phyloP scores from a whole-genome alignment of 495 filamentous ascomycete genomes.

The Lineolata rhizophorae region DNA sequence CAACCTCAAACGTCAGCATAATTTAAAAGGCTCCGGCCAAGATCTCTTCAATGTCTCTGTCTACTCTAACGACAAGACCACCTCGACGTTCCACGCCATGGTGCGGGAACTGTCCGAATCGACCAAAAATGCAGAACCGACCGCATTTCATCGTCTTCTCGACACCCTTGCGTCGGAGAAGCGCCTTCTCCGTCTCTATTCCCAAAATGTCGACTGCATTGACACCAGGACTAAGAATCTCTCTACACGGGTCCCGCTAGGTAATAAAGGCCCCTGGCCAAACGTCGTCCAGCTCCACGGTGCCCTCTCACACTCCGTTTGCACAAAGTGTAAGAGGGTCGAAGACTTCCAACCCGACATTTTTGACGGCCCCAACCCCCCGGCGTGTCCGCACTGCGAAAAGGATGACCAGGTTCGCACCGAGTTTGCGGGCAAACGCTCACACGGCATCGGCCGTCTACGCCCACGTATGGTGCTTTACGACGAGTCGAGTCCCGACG shows the following conservation, averaged over 20 bases:
- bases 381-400: slow-evolving; percentile 56
- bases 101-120: slow-evolving; percentile 65
- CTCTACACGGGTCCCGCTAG: slow-evolving; percentile 49
- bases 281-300: slow-evolving; percentile 85
- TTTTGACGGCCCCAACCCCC: slow-evolving; percentile 68
- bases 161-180: slow-evolving; percentile 76
- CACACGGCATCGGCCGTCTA: slow-evolving; percentile 79
- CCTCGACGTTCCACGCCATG: slow-evolving; percentile 84
- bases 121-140: slow-evolving; percentile 55
- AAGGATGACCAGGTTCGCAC: slow-evolving; percentile 55
- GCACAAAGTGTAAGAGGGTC: slow-evolving; percentile 69
- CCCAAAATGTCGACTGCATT: slow-evolving; percentile 88
- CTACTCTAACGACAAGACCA: slow-evolving; percentile 74
- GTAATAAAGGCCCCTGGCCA: slow-evolving; percentile 73
- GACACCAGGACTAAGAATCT: slow-evolving; percentile 71
- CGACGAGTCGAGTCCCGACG: slow-evolving; percentile 91
- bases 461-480: slow-evolving; percentile 90
- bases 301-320: slow-evolving; percentile 86
- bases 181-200: slow-evolving; percentile 79
- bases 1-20: slow-evolving; percentile 61
- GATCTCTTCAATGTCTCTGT: slow-evolving; percentile 94
- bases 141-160: slow-evolving; percentile 80
- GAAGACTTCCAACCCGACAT: slow-evolving; percentile 52
- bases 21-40: slow-evolving; percentile 82
- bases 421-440: slow-evolving; percentile 62